Evolutionary conservation across 495 filamentous ascomycete species (phyloP).

Genomic region (Talaromyces adpressus): DNA sequence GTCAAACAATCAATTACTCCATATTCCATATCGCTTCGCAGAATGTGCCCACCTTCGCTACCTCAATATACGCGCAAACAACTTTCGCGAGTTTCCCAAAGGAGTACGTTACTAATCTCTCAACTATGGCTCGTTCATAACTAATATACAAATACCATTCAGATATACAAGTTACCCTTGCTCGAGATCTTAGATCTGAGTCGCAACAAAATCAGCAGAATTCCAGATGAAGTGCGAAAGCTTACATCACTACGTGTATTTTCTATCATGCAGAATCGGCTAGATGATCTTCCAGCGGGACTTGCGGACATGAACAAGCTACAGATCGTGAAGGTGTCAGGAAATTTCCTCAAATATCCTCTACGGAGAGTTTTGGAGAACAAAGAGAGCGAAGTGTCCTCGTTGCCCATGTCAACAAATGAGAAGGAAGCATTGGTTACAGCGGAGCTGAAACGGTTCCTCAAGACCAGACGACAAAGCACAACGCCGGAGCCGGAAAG

Average conservation of each 20-base stretch:
- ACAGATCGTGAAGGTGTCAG: conserved; percentile 78
- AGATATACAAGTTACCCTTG: conserved; percentile 75
- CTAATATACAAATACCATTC: conserved; percentile 10
- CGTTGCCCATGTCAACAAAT: conserved; percentile 41
- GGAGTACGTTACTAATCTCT: conserved; percentile 49
- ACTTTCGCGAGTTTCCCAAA: conserved; percentile 78
- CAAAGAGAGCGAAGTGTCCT: conserved; percentile 34
- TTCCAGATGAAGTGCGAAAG: conserved; percentile 74
- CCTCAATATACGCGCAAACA: conserved; percentile 87
- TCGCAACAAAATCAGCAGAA: conserved; percentile 67
- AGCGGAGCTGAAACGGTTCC: conserved; percentile 65
- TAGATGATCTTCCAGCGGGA: conserved; percentile 73
- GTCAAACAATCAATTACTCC: conserved; percentile 78
- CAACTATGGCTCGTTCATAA: conserved; percentile 14
- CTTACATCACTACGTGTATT: conserved; percentile 71
- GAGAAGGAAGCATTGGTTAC: conserved; percentile 64
- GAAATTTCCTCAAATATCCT: conserved; percentile 63
- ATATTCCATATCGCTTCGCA: conserved; percentile 74
- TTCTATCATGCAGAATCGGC: conserved; percentile 75
- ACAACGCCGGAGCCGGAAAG: conserved; percentile 53
- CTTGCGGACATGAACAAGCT: conserved; percentile 84
- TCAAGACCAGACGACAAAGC: conserved; percentile 53
- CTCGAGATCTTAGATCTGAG: conserved; percentile 92
- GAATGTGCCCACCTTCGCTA: conserved; percentile 85
- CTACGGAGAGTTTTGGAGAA: conserved; percentile 36